Conservation (phyloP, 2,329 filamentous ascomycete species). For the Fusarium torulosum region DNA sequence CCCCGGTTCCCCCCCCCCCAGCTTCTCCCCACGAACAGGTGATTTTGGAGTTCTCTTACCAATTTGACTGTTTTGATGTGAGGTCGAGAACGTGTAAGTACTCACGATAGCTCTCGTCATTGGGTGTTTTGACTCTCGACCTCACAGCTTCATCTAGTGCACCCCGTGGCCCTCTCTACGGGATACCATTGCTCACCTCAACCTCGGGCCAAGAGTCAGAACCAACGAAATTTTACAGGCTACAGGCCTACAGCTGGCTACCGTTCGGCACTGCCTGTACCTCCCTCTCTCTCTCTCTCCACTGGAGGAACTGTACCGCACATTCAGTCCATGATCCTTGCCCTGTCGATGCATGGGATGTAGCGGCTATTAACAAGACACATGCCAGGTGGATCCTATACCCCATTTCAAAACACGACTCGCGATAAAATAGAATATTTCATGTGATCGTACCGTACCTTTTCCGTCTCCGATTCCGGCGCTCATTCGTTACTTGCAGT, state of each 20-base stretch:
- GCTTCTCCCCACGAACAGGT: slow-evolving; percentile 12
- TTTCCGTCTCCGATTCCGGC: slow-evolving; percentile 29
- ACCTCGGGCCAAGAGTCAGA: slow-evolving; percentile 19
- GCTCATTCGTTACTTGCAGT: slow-evolving; percentile 16
- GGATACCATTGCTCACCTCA: slow-evolving; percentile 40
- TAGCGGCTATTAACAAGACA: slow-evolving; percentile 32
- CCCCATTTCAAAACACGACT: slow-evolving; percentile 32
- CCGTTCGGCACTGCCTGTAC: neutral
- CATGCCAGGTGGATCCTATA: slow-evolving; percentile 30
- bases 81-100: neutral
- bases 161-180: slow-evolving; percentile 35
- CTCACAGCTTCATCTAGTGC: slow-evolving; percentile 22
- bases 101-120: slow-evolving; percentile 16
- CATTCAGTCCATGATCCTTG: slow-evolving; percentile 32
- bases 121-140: slow-evolving; percentile 23
- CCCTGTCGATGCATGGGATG: slow-evolving; percentile 23
- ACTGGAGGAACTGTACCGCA: slow-evolving; percentile 3
- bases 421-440: slow-evolving; percentile 19
- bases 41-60: slow-evolving; percentile 1
- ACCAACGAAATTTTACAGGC: neutral
- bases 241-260: neutral
- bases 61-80: slow-evolving; percentile 6
- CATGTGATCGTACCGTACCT: slow-evolving; percentile 31
- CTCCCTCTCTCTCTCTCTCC: neutral
- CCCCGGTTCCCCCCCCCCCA: too few species aligned